phyloP scores from a whole-genome alignment of 2,329 filamentous ascomycete species.

The Exophiala sp. region DNA sequence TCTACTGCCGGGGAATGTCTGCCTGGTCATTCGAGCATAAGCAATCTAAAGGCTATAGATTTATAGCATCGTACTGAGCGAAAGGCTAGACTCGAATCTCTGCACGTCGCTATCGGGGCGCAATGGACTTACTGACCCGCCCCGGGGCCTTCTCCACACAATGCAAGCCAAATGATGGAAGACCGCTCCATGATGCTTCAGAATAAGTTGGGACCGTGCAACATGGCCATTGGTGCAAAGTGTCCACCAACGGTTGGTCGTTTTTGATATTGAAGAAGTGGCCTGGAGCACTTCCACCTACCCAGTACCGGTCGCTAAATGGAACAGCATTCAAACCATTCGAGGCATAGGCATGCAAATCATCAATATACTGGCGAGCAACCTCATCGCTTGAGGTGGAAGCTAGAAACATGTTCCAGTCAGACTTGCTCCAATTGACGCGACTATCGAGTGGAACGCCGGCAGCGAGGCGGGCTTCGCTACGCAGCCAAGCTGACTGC shows the following conservation, averaged over 20 bases:
- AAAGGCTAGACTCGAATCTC: too few relatives aligned
- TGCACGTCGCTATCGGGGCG: too few relatives aligned
- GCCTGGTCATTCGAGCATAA: too few relatives aligned
- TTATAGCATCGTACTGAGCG: too few relatives aligned
- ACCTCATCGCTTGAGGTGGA: conserved; percentile 33
- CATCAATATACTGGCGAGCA: conserved; percentile 37
- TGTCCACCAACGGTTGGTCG: conserved; percentile 2
- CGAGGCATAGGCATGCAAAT: conserved; percentile 42
- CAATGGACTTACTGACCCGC: neutral
- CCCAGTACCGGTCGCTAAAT: conserved; percentile 43
- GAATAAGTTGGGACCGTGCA: conserved; percentile 2
- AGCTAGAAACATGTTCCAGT: conserved; percentile 46
- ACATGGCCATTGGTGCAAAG: conserved; percentile 1
- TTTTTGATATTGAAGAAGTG: conserved; percentile 1
- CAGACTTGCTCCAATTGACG: conserved; percentile 43
- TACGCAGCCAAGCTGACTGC: conserved; percentile 36
- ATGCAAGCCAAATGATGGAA: neutral
- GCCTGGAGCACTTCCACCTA: conserved; percentile 28
- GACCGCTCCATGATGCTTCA: neutral
- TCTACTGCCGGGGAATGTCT: too few relatives aligned
- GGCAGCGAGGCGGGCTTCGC: conserved; percentile 34
- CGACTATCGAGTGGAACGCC: conserved; percentile 41
- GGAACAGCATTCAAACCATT: conserved; percentile 44
- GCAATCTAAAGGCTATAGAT: too few relatives aligned
- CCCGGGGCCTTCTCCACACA: neutral